phyloP scores from a whole-genome alignment of 441 rosid genomes.

The Pelargonium citronellum region DNA sequence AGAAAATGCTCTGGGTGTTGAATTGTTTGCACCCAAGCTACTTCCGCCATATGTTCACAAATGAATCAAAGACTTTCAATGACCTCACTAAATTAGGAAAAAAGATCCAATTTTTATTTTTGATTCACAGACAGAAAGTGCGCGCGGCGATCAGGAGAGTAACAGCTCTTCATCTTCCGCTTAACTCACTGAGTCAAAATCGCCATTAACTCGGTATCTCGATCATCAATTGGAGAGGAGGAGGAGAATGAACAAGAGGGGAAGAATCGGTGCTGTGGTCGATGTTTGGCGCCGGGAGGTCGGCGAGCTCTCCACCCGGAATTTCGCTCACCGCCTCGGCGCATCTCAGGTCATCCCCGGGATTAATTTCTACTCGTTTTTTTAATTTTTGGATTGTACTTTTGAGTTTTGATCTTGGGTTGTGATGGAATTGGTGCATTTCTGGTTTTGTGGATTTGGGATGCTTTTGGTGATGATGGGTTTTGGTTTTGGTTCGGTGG shows the following conservation, averaged over 20 bases:
- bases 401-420: not conserved
- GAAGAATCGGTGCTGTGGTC: slow-evolving; percentile 34
- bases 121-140: no score
- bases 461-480: not conserved
- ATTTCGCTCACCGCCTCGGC: slow-evolving; percentile 61
- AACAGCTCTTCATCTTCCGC: no score
- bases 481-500: not conserved
- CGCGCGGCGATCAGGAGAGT: no score
- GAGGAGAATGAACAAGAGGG: slow-evolving; percentile 31
- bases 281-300: slow-evolving; percentile 69
- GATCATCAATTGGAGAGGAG: not conserved
- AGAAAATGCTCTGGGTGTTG: no score
- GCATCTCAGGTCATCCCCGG: slow-evolving; percentile 58
- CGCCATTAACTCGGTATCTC: no score
- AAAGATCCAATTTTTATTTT: no score
- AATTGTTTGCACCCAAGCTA: no score
- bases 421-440: not conserved
- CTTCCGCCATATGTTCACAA: no score
- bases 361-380: not conserved
- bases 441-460: not conserved
- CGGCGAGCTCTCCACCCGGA: slow-evolving; percentile 60
- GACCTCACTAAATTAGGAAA: no score
- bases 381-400: no score
- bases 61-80: no score
- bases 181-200: no score